These are phyloP conservation scores for Polygonum aviculare DNA, from an alignment of 148 eudicot genomes.

Conservation along the genomic window DNA sequence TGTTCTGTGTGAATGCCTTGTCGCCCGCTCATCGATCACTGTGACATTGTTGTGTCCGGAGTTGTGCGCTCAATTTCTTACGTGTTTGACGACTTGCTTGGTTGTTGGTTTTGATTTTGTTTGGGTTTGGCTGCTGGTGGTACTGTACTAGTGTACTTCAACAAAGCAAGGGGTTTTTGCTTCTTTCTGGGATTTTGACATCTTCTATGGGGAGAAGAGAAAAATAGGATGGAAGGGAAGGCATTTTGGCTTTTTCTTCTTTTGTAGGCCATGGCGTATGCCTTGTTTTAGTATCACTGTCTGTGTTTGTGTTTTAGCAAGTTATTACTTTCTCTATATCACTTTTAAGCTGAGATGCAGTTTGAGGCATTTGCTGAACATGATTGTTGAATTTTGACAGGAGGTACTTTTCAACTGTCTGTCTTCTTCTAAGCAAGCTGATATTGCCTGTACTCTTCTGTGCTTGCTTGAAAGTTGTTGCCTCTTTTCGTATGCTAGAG, in stretches of 20 bases:
- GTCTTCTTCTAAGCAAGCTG: neutral
- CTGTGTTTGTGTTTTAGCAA: neutral
- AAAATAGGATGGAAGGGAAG: neutral
- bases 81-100: neutral
- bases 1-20: neutral
- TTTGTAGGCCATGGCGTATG: neutral
- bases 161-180: neutral
- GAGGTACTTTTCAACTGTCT: neutral
- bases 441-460: neutral
- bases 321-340: neutral
- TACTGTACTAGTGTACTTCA: neutral
- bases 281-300: neutral
- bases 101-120: neutral
- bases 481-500: neutral
- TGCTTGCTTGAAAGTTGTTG: neutral
- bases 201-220: neutral
- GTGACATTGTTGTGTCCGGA: neutral
- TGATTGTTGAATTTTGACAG: neutral
- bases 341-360: neutral
- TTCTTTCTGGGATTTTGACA: neutral
- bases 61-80: neutral
- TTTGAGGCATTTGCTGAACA: neutral
- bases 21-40: neutral
- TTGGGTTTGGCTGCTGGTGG: neutral
- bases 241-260: neutral